Conservation (phyloP, 2,329 filamentous ascomycete genomes). For the Venturiaceae sp. region DNA sequence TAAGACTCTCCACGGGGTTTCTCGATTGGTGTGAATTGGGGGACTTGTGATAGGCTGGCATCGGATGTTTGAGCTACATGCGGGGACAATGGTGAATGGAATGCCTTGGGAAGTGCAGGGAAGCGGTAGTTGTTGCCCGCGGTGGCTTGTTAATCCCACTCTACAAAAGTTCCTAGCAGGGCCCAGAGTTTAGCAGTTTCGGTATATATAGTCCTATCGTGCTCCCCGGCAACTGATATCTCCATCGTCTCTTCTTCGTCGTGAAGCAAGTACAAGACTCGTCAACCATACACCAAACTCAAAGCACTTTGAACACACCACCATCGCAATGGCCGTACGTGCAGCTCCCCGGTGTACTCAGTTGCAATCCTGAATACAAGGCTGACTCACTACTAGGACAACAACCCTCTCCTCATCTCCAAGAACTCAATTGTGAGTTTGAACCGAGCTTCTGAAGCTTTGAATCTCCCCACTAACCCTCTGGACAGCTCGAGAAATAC, state of each 20-base stretch:
- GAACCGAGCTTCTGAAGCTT: neutral
- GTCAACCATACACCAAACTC: neutral
- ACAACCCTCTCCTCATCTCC: neutral
- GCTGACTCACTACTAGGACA: neutral
- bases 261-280: neutral
- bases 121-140: too few species aligned
- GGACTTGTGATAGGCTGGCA: neutral
- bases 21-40: neutral
- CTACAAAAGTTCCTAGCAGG: too few species aligned
- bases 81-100: neutral
- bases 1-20: neutral
- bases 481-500: slow-evolving; percentile 75
- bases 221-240: neutral
- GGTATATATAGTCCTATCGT: neutral
- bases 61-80: neutral
- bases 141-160: neutral
- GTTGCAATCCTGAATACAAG: neutral
- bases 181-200: neutral
- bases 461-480: neutral
- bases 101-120: too few species aligned
- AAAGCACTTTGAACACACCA: neutral
- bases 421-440: neutral
- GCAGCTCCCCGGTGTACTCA: too few species aligned
- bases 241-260: neutral
- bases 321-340: neutral